A percentile compares a stretch with the other conserved stretches of the same genome.
Conservation (phyloP, 2,329 filamentous ascomycete genomes). For the Sclerotinia subarctica region DNA sequence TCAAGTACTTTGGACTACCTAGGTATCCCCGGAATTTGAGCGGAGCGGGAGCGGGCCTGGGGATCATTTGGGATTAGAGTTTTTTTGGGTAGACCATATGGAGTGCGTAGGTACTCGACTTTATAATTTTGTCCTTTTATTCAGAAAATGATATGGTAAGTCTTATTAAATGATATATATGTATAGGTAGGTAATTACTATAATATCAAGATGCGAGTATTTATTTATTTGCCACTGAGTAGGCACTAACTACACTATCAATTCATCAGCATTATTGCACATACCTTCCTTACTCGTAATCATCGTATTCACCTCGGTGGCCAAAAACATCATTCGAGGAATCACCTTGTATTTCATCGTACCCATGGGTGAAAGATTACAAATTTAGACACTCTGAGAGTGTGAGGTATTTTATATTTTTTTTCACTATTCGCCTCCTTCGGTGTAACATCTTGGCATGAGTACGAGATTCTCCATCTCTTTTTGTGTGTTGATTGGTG, state of each 20-base stretch:
- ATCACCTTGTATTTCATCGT: neutral
- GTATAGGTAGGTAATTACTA: neutral
- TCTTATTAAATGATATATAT: no score
- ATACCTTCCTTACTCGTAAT: neutral
- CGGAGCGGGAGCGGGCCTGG: neutral
- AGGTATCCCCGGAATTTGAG: neutral
- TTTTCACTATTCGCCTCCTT: neutral
- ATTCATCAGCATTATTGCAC: neutral
- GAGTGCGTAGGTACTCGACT: no score
- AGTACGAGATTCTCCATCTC: conserved; percentile 3
- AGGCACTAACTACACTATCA: neutral
- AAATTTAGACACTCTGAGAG: no score
- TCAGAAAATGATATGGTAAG: no score
- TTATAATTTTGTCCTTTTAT: no score
- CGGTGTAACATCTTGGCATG: neutral
- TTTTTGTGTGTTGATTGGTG: neutral
- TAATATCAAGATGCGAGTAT: no score
- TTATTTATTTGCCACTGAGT: neutral
- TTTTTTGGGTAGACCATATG: neutral
- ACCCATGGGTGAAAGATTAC: neutral
- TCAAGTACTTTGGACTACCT: no score
- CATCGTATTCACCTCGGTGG: neutral
- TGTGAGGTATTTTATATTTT: neutral
- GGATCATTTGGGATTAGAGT: neutral
- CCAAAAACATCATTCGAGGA: neutral